Evolutionary conservation across 495 filamentous ascomycete species (phyloP).

Genomic region (Hypoxylon crocopeplum): DNA sequence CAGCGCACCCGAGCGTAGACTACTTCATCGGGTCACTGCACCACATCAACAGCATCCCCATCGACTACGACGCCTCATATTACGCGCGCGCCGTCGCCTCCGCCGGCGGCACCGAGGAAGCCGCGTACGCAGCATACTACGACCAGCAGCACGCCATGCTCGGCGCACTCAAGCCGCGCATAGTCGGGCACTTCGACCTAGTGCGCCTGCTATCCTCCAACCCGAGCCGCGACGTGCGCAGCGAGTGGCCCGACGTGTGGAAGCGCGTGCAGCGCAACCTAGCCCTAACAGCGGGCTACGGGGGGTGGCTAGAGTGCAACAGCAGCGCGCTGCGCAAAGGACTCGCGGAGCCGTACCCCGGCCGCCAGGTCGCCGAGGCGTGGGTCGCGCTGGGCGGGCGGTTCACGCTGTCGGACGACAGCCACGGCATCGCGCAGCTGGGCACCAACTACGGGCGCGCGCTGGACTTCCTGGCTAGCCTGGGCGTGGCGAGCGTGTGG

Average conservation of each 20-base stretch:
- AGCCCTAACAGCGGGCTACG: slow-evolving; percentile 69
- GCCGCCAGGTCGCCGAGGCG: slow-evolving; percentile 73
- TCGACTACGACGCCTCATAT: slow-evolving; percentile 77
- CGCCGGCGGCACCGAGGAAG: slow-evolving; percentile 63
- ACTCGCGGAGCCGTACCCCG: slow-evolving; percentile 88
- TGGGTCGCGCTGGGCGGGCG: slow-evolving; percentile 68
- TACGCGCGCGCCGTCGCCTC: slow-evolving; percentile 64
- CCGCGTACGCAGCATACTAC: slow-evolving; percentile 80
- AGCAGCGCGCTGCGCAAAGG: slow-evolving; percentile 87
- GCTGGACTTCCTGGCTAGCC: slow-evolving; percentile 59
- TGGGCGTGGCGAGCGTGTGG: slow-evolving; percentile 58
- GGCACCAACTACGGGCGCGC: slow-evolving; percentile 61
- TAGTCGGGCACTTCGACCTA: slow-evolving; percentile 94
- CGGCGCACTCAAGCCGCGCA: slow-evolving; percentile 68
- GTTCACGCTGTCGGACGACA: slow-evolving; percentile 91
- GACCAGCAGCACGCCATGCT: slow-evolving; percentile 88
- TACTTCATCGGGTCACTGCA: slow-evolving; percentile 92
- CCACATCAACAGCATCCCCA: slow-evolving; percentile 83
- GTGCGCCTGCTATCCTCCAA: slow-evolving; percentile 79
- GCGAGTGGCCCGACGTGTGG: slow-evolving; percentile 67
- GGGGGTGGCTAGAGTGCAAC: slow-evolving; percentile 88
- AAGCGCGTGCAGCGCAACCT: slow-evolving; percentile 75
- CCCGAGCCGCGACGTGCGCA: slow-evolving; percentile 62
- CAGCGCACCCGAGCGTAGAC: slow-evolving; percentile 70
- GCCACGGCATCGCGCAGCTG: slow-evolving; percentile 83